These are phyloP conservation scores for Neonectria sp. DNA, from an alignment of 2,329 filamentous ascomycete species.

Conservation along the genomic window DNA sequence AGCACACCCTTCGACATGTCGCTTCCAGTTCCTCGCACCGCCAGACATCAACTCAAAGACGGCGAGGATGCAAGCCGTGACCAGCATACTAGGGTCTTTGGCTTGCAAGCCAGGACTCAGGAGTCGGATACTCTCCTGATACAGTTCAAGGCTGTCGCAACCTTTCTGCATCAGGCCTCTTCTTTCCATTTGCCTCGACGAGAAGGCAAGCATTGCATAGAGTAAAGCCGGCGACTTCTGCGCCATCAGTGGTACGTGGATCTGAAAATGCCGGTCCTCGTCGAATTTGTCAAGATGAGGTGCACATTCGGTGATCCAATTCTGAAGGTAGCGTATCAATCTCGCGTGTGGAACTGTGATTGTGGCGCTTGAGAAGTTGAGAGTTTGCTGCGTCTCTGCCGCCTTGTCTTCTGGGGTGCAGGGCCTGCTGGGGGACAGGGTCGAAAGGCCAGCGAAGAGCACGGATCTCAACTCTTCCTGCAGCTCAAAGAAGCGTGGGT, in stretches of 20 bases:
- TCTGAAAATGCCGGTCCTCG: conserved; percentile 65
- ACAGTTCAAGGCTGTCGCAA: conserved; percentile 66
- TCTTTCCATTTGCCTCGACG: conserved; percentile 66
- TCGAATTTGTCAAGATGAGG: conserved; percentile 70
- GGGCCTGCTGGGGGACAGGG: conserved; percentile 47
- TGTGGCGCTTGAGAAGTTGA: conserved; percentile 47
- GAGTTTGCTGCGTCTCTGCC: conserved; percentile 35
- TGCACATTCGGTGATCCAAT: conserved; percentile 68
- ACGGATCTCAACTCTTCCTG: conserved; percentile 61
- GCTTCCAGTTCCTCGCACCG: conserved; percentile 65
- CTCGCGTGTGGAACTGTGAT: conserved; percentile 44
- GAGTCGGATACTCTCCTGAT: conserved; percentile 65
- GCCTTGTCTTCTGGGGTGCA: conserved; percentile 45
- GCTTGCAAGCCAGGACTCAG: conserved; percentile 59
- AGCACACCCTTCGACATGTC: conserved; percentile 70
- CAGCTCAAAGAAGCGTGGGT: conserved; percentile 61
- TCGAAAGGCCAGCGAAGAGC: conserved; percentile 54
- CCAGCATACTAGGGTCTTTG: conserved; percentile 61
- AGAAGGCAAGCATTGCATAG: conserved; percentile 68
- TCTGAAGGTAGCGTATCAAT: conserved; percentile 56
- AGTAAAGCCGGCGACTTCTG: conserved; percentile 60
- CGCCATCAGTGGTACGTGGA: conserved; percentile 65
- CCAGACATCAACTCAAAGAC: conserved; percentile 65
- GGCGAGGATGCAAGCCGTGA: conserved; percentile 63
- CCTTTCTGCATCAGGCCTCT: conserved; percentile 63